Evolutionary conservation across 352 stramenopile species (phyloP), one percentile per base, ranked within the genome.

Genomic region (Thalassiosira ordinaria): DNA sequence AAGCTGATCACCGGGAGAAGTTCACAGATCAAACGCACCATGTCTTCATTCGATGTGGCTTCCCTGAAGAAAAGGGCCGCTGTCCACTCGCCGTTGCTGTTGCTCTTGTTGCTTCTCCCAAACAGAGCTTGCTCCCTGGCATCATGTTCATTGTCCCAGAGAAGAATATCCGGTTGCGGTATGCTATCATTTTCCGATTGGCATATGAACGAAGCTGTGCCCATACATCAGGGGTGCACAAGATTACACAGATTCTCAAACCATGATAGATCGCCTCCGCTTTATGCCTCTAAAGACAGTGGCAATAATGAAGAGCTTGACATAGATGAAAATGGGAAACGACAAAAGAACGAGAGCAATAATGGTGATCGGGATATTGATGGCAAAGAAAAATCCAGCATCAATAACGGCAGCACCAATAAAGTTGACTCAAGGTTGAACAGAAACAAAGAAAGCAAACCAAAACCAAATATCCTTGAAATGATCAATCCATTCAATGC

Each of bases 401-500:
- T 20, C 35, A 26, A 26, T 8, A 29, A 66, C 9, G 56, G 26
- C 39, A 57, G 39, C 1, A 56, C 47, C 33, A 26, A 67, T 27
- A 31, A 55, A 53, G 18, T 29, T n/a, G n/a, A n/a, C n/a, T n/a
- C n/a, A n/a, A n/a, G n/a, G n/a, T n/a, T n/a, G n/a, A n/a, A n/a
- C n/a, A n/a, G n/a, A n/a, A 47, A 47, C 44, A 61, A 39, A 13
- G 44, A 39, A 1, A 51, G 24, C 5, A 71, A 60, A 57, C 13
- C 22, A 29, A 64, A 65, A 69, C 16, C 47, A 20, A 65, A 60
- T 11, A 61, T 84, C 18, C 74, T 87, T 2, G 35, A 84, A 52
- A 78, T 80, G 46, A 80, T 87, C 27, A 90, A 94, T 67, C 89
- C 89, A 1, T 94, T 89, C 49, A 79, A 90, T 51, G 87, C 85